phyloP scores from a whole-genome alignment of 163 green algal genomes.

The Trebouxiophyceae sp. region DNA sequence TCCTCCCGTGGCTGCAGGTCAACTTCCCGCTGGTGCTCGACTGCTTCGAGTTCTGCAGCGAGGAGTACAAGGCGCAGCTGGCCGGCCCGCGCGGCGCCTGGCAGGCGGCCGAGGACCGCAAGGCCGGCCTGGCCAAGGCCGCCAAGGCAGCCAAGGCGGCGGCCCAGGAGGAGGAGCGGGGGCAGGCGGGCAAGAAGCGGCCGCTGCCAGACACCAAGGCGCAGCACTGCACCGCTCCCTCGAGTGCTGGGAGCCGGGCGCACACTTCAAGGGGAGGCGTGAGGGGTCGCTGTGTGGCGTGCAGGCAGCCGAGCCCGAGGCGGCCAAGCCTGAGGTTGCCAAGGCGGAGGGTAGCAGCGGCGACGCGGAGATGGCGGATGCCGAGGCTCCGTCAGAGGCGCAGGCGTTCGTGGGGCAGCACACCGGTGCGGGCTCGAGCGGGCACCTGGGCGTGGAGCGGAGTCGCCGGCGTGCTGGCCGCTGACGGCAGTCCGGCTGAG shows the following conservation, averaged over 20 bases:
- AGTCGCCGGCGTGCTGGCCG: too few relatives aligned
- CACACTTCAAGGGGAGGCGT: too few relatives aligned
- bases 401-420: constrained; percentile 2
- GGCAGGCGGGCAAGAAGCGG: constrained; percentile 7
- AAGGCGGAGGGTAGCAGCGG: not conserved
- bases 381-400: too few relatives aligned
- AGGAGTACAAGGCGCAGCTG: constrained; percentile 47
- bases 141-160: constrained; percentile 6
- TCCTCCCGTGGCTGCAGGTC: constrained; percentile 46
- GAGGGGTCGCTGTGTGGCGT: too few relatives aligned
- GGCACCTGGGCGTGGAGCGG: too few relatives aligned
- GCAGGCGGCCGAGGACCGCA: constrained; percentile 22
- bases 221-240: too few relatives aligned
- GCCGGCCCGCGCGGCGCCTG: constrained; percentile 7
- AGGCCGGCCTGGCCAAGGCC: constrained; percentile 17
- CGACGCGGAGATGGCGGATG: constrained; percentile 24
- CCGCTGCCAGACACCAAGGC: not conserved
- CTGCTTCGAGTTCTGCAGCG: constrained; percentile 85
- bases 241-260: too few relatives aligned
- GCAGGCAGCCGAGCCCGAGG: too few relatives aligned
- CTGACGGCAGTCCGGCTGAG: too few relatives aligned
- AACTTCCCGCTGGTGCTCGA: constrained; percentile 85
- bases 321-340: too few relatives aligned
- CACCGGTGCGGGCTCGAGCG: constrained; percentile 6
- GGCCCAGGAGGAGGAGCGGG: constrained; percentile 1